Evolutionary conservation across 257 asterid genomes (phyloP).

Genomic region (Rauvolfia tetraphylla): DNA sequence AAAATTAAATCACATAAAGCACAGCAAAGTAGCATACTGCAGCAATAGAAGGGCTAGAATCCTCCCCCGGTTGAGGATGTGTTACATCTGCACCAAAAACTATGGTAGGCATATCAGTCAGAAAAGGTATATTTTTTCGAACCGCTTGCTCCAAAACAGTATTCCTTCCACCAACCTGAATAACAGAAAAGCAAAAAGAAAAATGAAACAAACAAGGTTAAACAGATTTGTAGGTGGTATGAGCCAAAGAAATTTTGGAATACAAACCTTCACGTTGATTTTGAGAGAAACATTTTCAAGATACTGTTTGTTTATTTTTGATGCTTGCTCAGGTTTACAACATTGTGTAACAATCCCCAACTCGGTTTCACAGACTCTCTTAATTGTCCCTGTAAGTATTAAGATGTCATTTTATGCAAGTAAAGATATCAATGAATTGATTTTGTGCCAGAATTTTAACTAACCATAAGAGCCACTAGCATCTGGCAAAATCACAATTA

Average conservation of each 20-base stretch:
- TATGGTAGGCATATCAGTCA: slow-evolving; percentile 61
- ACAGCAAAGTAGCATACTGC: slow-evolving; percentile 43
- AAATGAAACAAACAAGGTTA: not conserved
- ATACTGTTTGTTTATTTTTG: slow-evolving; percentile 35
- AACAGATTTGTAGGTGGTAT: not conserved
- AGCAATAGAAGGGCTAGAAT: slow-evolving; percentile 77
- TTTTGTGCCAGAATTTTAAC: not conserved
- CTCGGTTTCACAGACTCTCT: slow-evolving; percentile 72
- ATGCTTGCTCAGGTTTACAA: slow-evolving; percentile 49
- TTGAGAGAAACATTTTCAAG: slow-evolving; percentile 71
- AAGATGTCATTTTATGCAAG: slow-evolving; percentile 1
- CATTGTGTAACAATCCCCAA: slow-evolving; percentile 89
- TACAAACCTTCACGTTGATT: slow-evolving; percentile 76
- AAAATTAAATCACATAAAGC: not conserved
- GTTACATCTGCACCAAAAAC: slow-evolving; percentile 94
- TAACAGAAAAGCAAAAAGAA: not conserved
- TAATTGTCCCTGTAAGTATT: slow-evolving; percentile 54
- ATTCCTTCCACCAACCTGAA: slow-evolving; percentile 79
- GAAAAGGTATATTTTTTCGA: slow-evolving; percentile 20
- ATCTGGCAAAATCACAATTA: slow-evolving; percentile 71
- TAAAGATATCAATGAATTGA: not conserved
- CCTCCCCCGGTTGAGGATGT: slow-evolving; percentile 87
- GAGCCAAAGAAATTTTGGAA: not conserved
- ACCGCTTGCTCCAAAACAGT: slow-evolving; percentile 46
- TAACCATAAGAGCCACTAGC: slow-evolving; percentile 58